phyloP scores from a whole-genome alignment of 805 yeast genomes.

The Starmerella apis region DNA sequence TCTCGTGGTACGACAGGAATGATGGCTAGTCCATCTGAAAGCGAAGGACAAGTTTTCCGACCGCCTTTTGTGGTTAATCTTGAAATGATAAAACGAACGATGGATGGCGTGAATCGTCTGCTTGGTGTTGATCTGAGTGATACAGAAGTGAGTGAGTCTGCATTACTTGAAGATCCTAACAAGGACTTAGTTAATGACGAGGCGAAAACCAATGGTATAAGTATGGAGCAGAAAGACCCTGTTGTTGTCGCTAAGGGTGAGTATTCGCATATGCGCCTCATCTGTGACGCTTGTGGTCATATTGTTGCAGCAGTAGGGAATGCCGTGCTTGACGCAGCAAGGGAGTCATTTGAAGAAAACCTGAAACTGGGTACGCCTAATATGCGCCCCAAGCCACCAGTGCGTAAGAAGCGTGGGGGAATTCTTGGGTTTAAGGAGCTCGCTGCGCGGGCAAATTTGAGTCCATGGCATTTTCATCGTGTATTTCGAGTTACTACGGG shows the following conservation, averaged over 20 bases:
- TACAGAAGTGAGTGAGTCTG: slow-evolving; percentile 21
- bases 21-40: neutral
- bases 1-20: neutral
- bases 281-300: slow-evolving; percentile 71
- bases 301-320: slow-evolving; percentile 69
- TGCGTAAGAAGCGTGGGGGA: slow-evolving; percentile 34
- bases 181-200: neutral
- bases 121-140: slow-evolving; percentile 25
- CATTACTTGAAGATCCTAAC: slow-evolving; percentile 16
- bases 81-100: slow-evolving; percentile 19
- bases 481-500: slow-evolving; percentile 81
- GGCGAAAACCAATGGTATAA: neutral
- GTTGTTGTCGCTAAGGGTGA: slow-evolving; percentile 20
- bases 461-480: slow-evolving; percentile 90
- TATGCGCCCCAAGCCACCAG: slow-evolving; percentile 22
- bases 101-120: slow-evolving; percentile 23
- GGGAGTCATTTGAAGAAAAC: slow-evolving; percentile 25
- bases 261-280: slow-evolving; percentile 46
- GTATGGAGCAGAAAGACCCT: slow-evolving; percentile 9
- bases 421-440: slow-evolving; percentile 60
- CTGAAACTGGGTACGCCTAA: slow-evolving; percentile 7
- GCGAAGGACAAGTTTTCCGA: neutral
- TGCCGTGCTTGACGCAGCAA: slow-evolving; percentile 31
- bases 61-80: slow-evolving; percentile 20
- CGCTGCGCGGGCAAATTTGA: slow-evolving; percentile 70